Base-by-base conservation (phyloP, 768 basidiomycete genomes). In the Suillus fuscotomentosus region DNA sequence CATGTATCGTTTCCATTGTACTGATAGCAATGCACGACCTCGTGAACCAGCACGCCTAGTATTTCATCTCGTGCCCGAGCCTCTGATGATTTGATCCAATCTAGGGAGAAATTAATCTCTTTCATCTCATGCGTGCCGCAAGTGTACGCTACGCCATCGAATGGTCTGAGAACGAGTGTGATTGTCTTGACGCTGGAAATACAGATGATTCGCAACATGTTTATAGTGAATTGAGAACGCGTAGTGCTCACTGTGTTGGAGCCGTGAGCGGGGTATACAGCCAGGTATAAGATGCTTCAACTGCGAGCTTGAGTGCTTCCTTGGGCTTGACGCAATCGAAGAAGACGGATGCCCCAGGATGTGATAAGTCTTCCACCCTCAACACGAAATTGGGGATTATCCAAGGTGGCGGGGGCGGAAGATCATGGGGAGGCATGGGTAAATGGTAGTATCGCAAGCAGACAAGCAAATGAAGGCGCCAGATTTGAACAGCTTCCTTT, bases 21-120 rank as follows among this genome's bases (percentile, higher is more conserved):
- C 70, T 93, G 92, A 72, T 82, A 93, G 70, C 89, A 92, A 67
- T 94, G 92, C 7, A 91, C 91, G 71, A 89, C 82, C 75, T 94
- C 90, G 71, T 91, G 91, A 42, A 83, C 78, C 3, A 94, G 78
- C 3, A 92, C 90, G 5, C 91, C 92, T 48, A 77, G 67, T 57
- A 92, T 87, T 76, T 94, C 91, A 55, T 88, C 81, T 36, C 76
- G 70, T 61, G 84, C 80, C 47, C 80, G 77, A 63, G 76, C 62
- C 15, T 71, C 70, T 41, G 73, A 76, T 60, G 79, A 77, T 60
- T 76, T 76, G 74, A 93, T 81, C 75, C 92, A 85, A 56, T 87
- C 81, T 27, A 89, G 81, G 8, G 90, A 88, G 57, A 92, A 81
- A 70, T 91, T 87, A 38, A 93, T 87, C 76, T 92, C 88, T 77